Evolutionary conservation across 1,139 yeast species (phyloP), one percentile per base, ranked within the genome.

Genomic region (Saccharomyces hybrid): DNA sequence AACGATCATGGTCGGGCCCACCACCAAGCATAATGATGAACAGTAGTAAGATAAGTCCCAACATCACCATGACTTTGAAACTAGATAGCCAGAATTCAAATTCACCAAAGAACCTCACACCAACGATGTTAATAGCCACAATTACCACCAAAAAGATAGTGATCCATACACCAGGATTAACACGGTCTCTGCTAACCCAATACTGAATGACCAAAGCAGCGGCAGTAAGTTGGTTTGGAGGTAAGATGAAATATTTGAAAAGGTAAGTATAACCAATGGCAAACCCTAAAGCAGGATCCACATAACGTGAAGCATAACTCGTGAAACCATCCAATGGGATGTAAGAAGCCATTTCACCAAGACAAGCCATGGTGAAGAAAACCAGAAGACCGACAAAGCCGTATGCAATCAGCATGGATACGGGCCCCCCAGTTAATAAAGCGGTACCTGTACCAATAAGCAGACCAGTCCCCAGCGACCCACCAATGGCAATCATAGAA

Each of bases 281-380:
- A 69, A 84, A 84, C 1, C 90, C 91, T 52, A 85, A 75, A 4
- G 88, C 80, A 41, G 83, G 85, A 62, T 84, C 89, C 55, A 80
- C 82, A 63, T 83, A 85, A 58, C 90, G 75, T 52, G 81, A 77
- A 55, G 86, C 82, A 65, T 84, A 85, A 61, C 86, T 84, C 28
- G 88, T 81, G 68, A 84, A 84, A 32, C 89, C 89, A 65, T 83
- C 86, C 62, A 84, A 73, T 19, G 90, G 90, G 54, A 83, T 75
- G 62, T 78, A 83, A 14, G 89, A 77, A n/a, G 89, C 87, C 74
- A 86, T 81, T 70, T 85, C 93, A 50, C 91, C 90, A 53, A 86
- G 74, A 14, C 83, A 84, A 59, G 83, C 75, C 88, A 85, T 83
- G 49, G 84, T 87, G 74, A 81, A 77, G 64, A 77, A 85, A 31